A percentile compares a stretch with the other conserved stretches of the same genome.
phyloP scores from a whole-genome alignment of 345 rosid genomes.

The Gossypium ekmanianum region DNA sequence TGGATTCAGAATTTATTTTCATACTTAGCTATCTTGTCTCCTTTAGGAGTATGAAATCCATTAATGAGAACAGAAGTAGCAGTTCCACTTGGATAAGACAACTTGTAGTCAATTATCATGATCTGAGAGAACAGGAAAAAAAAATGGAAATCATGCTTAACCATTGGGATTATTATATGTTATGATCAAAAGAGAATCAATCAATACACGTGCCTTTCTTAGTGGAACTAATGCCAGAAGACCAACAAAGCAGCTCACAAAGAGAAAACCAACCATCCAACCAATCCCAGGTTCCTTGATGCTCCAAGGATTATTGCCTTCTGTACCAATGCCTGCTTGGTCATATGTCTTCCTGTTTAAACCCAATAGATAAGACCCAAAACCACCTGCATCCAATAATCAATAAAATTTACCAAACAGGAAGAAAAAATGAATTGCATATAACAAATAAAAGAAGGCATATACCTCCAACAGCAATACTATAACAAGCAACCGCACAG shows the following conservation, averaged over 20 bases:
- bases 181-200: background rate
- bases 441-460: background rate
- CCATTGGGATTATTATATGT: background rate
- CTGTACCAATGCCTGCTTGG: constrained; percentile 56
- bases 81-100: constrained; percentile 86
- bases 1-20: constrained; percentile 9
- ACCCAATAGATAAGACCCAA: constrained; percentile 87
- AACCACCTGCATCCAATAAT: constrained; percentile 59
- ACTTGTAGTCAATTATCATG: constrained; percentile 80
- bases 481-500: constrained; percentile 91
- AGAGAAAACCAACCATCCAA: constrained; percentile 87
- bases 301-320: constrained; percentile 61
- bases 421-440: background rate
- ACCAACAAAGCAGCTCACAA: constrained; percentile 74
- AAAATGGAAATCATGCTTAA: background rate
- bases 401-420: background rate
- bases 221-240: constrained; percentile 81
- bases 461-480: constrained; percentile 78
- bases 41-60: constrained; percentile 78
- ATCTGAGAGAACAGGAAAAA: constrained; percentile 40
- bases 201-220: constrained; percentile 50
- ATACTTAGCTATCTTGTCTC: constrained; percentile 73
- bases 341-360: constrained; percentile 65
- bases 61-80: constrained; percentile 89
- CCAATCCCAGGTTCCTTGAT: constrained; percentile 80